These are phyloP conservation scores for Adiantum capillusveneris DNA, from an alignment of 75 land plant genomes.

Conservation along the genomic window DNA sequence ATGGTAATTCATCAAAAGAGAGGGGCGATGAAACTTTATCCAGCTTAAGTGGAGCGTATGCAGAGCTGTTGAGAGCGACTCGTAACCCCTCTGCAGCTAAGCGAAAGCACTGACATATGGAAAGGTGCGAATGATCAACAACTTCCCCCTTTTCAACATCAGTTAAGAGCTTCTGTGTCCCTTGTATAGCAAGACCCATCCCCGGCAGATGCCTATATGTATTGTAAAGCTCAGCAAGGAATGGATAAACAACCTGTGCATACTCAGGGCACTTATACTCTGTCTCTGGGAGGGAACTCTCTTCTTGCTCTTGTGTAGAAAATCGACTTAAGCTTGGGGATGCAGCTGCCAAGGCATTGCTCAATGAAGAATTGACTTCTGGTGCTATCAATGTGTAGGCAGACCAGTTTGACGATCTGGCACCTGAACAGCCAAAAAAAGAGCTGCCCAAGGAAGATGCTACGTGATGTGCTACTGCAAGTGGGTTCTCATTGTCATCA, in stretches of 20 bases:
- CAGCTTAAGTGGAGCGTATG: constrained; percentile 24
- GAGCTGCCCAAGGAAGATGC: constrained; percentile 1
- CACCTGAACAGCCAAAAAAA: no score
- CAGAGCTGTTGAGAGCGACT: constrained; percentile 42
- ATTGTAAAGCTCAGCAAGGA: constrained; percentile 48
- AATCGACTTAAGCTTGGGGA: constrained; percentile 1
- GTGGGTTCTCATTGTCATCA: background rate
- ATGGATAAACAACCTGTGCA: constrained; percentile 56
- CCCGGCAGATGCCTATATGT: constrained; percentile 52
- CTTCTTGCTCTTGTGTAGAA: background rate
- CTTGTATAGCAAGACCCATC: constrained; percentile 44
- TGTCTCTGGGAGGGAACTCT: constrained; percentile 1
- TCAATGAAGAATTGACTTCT: no score
- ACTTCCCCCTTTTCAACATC: constrained; percentile 49
- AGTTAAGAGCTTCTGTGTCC: constrained; percentile 52
- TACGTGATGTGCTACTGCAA: background rate
- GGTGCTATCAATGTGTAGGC: no score
- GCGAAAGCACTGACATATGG: constrained; percentile 45
- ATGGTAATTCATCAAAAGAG: constrained; percentile 53
- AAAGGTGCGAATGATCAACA: constrained; percentile 44
- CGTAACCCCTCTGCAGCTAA: constrained; percentile 77
- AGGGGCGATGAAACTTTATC: constrained; percentile 3
- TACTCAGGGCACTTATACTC: constrained; percentile 47
- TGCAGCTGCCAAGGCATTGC: background rate
- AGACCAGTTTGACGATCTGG: no score